Evolutionary conservation across 2,329 filamentous ascomycete species (phyloP).

Genomic region (Neonectria punicea): DNA sequence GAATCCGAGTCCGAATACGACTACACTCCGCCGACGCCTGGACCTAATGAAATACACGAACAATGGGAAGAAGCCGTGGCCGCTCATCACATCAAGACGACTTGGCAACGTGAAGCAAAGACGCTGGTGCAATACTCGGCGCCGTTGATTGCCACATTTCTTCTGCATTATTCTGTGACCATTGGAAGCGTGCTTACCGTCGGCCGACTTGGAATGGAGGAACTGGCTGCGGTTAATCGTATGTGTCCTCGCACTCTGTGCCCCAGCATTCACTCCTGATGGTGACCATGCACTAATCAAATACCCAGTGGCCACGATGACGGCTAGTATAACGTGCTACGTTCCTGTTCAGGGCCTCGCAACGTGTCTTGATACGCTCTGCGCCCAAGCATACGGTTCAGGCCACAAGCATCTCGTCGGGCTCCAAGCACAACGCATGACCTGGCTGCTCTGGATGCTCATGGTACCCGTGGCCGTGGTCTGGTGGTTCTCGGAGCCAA

Average conservation of each 20-base stretch:
- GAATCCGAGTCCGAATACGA: slow-evolving; percentile 13
- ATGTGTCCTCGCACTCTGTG: slow-evolving; percentile 17
- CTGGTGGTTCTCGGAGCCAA: slow-evolving; percentile 73
- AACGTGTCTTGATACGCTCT: slow-evolving; percentile 89
- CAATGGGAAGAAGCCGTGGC: slow-evolving; percentile 82
- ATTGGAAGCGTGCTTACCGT: slow-evolving; percentile 80
- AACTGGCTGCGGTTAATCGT: slow-evolving; percentile 52
- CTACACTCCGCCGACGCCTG: slow-evolving; percentile 20
- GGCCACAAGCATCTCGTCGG: slow-evolving; percentile 87
- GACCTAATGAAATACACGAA: slow-evolving; percentile 33
- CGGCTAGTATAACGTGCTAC: slow-evolving; percentile 79
- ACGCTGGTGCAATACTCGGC: slow-evolving; percentile 76
- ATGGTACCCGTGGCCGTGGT: slow-evolving; percentile 76
- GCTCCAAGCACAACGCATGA: slow-evolving; percentile 82
- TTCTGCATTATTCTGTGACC: slow-evolving; percentile 82
- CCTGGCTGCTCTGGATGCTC: slow-evolving; percentile 76
- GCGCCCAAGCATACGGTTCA: slow-evolving; percentile 89
- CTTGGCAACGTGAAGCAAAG: slow-evolving; percentile 87
- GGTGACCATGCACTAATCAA: fast-evolving
- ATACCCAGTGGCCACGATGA: slow-evolving; percentile 68
- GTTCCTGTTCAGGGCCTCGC: slow-evolving; percentile 82
- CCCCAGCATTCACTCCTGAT: not conserved
- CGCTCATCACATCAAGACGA: slow-evolving; percentile 82
- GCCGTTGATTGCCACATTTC: slow-evolving; percentile 74
- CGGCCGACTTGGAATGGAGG: slow-evolving; percentile 74